These are phyloP conservation scores for Auricularia sp. DNA, from an alignment of 768 basidiomycete species.

Conservation along the genomic window DNA sequence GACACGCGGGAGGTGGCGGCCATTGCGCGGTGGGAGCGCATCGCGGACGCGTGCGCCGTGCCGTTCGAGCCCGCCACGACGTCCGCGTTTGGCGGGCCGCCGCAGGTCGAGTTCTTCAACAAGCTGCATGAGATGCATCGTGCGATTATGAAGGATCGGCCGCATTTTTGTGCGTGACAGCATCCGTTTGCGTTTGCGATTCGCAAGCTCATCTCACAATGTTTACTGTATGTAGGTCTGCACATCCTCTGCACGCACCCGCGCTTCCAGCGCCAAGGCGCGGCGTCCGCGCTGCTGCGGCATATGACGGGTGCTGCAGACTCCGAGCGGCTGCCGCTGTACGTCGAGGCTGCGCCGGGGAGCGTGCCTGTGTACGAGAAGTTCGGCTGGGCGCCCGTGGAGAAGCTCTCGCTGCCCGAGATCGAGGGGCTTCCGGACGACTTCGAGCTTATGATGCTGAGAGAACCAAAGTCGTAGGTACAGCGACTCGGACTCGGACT, in stretches of 20 bases:
- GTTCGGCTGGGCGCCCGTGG: not conserved
- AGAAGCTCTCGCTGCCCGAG: not conserved
- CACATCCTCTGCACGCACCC: not conserved
- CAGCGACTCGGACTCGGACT: too few species aligned
- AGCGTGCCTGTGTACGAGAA: not conserved
- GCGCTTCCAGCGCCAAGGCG: not conserved
- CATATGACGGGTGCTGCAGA: not conserved
- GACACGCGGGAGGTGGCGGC: not conserved
- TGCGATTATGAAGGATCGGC: not conserved
- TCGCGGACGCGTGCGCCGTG: not conserved
- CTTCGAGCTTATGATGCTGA: too few species aligned
- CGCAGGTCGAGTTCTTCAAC: not conserved
- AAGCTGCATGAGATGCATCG: not conserved
- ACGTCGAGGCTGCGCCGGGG: not conserved
- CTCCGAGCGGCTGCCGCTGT: not conserved
- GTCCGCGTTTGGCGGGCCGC: not conserved
- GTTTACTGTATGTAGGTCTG: not conserved
- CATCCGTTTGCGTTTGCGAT: not conserved
- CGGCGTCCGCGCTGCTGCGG: not conserved
- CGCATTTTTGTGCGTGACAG: not conserved
- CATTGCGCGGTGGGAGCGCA: not conserved
- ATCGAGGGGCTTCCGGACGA: too few species aligned
- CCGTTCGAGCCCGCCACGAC: not conserved
- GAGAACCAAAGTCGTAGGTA: too few species aligned
- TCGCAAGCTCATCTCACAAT: not conserved